These are phyloP conservation scores for Penicillium lagena DNA, from an alignment of 495 filamentous ascomycete genomes.

Conservation along the genomic window DNA sequence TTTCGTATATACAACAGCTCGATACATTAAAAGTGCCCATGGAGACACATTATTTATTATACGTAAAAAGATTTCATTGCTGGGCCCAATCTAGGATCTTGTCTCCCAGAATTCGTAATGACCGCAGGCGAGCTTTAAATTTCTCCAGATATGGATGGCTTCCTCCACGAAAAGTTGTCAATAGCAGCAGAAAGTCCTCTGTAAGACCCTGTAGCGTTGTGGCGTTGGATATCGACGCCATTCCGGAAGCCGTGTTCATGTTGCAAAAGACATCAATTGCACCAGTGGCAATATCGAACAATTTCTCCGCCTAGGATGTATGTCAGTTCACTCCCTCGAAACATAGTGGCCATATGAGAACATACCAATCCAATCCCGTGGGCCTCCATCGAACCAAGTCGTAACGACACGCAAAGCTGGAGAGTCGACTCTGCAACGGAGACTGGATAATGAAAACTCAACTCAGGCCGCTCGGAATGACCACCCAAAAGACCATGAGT, in stretches of 20 bases:
- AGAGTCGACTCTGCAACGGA: slow-evolving; percentile 60
- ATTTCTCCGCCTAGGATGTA: slow-evolving; percentile 27
- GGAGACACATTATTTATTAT: background rate
- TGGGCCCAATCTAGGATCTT: slow-evolving; percentile 13
- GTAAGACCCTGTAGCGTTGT: slow-evolving; percentile 23
- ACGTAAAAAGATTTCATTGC: slow-evolving; percentile 6
- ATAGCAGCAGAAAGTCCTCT: slow-evolving; percentile 26
- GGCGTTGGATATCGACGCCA: slow-evolving; percentile 6
- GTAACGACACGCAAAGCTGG: slow-evolving; percentile 58
- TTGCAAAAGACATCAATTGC: slow-evolving; percentile 32
- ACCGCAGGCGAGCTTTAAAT: slow-evolving; percentile 24
- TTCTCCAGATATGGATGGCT: slow-evolving; percentile 34
- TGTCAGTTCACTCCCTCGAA: slow-evolving; percentile 4
- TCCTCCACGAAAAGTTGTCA: slow-evolving; percentile 32
- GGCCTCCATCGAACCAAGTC: slow-evolving; percentile 59
- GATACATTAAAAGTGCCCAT: no score
- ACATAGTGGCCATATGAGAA: background rate
- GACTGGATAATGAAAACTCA: slow-evolving; percentile 66
- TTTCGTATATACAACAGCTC: background rate
- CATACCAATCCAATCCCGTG: slow-evolving; percentile 67
- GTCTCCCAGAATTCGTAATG: slow-evolving; percentile 14
- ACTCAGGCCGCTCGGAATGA: slow-evolving; percentile 42
- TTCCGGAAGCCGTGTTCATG: slow-evolving; percentile 17
- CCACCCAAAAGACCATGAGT: slow-evolving; percentile 49
- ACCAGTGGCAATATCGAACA: slow-evolving; percentile 35